phyloP scores from a whole-genome alignment of 345 rosid genomes.

The Draba incana region DNA sequence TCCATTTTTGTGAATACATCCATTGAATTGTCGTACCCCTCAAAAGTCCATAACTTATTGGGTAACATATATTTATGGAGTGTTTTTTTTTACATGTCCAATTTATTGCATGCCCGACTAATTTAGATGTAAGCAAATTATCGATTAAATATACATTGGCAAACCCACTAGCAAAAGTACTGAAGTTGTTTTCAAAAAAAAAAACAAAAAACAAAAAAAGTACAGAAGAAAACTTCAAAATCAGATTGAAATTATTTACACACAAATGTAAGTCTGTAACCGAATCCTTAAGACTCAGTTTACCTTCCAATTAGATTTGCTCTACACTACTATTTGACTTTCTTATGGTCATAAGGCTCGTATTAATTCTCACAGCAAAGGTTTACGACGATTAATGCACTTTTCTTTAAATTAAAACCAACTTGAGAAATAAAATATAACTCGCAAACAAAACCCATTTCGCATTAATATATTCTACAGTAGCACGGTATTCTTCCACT shows the following conservation, averaged over 20 bases:
- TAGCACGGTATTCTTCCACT: constrained; percentile 15
- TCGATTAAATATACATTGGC: background rate
- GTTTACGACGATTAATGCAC: background rate
- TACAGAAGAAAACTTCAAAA: constrained; percentile 14
- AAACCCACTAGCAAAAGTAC: constrained; percentile 12
- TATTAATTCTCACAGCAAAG: constrained; percentile 16
- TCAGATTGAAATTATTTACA: background rate
- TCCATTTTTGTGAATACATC: constrained; percentile 41
- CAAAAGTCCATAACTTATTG: constrained; percentile 38
- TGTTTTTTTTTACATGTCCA: constrained; percentile 13
- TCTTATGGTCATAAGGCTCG: constrained; percentile 15
- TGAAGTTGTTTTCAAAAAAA: too few species aligned
- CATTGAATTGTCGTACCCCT: constrained; percentile 39
- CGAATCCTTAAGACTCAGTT: constrained; percentile 18
- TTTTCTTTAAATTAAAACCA: constrained; percentile 20
- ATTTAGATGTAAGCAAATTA: constrained; percentile 5
- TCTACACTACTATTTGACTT: constrained; percentile 10
- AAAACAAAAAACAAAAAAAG: too few species aligned
- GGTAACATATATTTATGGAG: constrained; percentile 13
- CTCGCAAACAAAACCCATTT: constrained; percentile 1
- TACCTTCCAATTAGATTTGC: constrained; percentile 17
- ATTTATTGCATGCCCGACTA: constrained; percentile 19
- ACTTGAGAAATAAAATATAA: constrained; percentile 18
- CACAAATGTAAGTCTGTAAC: background rate
- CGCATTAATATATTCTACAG: background rate